Evolutionary conservation across 2,329 filamentous ascomycete species (phyloP).

Genomic region (Colletotrichum plurivorum): DNA sequence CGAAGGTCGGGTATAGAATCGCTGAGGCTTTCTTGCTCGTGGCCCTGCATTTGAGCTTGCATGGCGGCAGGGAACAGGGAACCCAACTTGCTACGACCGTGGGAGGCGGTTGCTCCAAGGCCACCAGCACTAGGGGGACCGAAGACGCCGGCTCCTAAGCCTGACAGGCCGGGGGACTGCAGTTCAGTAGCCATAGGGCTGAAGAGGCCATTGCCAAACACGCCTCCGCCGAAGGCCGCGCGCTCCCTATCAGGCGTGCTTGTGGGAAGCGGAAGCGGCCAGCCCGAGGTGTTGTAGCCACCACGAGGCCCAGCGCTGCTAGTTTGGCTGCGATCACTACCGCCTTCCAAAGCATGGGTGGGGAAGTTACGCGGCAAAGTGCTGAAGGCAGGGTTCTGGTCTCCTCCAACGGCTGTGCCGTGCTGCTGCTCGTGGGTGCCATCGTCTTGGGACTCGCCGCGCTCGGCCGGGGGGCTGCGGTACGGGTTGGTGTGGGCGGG

Average conservation of each 20-base stretch:
- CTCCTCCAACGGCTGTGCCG: constrained; percentile 65
- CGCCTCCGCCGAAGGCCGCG: constrained; percentile 63
- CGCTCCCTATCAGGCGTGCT: constrained; percentile 79
- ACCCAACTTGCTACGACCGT: constrained; percentile 86
- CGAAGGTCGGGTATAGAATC: constrained; percentile 73
- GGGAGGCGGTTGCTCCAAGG: constrained; percentile 72
- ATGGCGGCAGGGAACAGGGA: constrained; percentile 90
- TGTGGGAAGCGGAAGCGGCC: constrained; percentile 72
- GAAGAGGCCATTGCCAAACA: constrained; percentile 86
- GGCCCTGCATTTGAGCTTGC: constrained; percentile 89
- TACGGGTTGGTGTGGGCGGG: constrained; percentile 98
- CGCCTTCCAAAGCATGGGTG: constrained; percentile 68
- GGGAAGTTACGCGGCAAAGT: constrained; percentile 66
- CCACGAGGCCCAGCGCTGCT: constrained; percentile 87
- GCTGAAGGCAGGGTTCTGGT: constrained; percentile 66
- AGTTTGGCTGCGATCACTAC: constrained; percentile 92
- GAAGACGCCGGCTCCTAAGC: constrained; percentile 78
- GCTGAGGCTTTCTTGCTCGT: constrained; percentile 74
- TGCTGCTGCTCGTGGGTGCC: constrained; percentile 63
- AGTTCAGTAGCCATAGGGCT: constrained; percentile 79
- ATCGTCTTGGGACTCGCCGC: constrained; percentile 74
- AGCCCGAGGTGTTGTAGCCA: constrained; percentile 74
- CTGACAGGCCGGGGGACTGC: constrained; percentile 78
- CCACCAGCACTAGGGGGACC: constrained; percentile 71
- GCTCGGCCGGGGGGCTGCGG: constrained; percentile 87